Base-by-base conservation (phyloP, 495 filamentous ascomycete genomes). In the Daldinia grandis region DNA sequence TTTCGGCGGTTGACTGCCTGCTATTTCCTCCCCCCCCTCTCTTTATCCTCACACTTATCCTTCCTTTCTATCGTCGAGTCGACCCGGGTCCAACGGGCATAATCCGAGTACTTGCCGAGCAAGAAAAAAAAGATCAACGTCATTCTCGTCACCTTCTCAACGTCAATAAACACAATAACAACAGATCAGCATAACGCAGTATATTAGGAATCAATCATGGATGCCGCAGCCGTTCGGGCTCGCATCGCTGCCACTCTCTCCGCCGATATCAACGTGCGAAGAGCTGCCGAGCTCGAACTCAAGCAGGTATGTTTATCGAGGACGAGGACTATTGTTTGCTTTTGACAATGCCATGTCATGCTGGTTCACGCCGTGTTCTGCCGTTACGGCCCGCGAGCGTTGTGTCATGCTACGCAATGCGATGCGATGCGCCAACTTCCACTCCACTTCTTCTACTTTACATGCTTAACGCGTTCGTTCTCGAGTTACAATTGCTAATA, bases 231-330 rank as follows among this genome's bases (percentile, higher is more conserved):
- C 76, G 87, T 99, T 76, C 87, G 94, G 81, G 89, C 89, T 84
- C 92, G 93, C 80, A 93, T 98, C 79, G 87, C 90, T 78, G 91
- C 91, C 76, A 98, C 93, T 53, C 88, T 98, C 74, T 90, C 93
- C 73, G 78, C 91, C 68, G 92, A 98, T 85, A 89, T 93, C 72
- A 92, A 95, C 73, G 88, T 85, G 79, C 88, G 95, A 76, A 88
- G 89, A 72, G 89, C 92, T 78, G 95, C 94, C 64, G 96, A 98
- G 84, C 81, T 94, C 72, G 92, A 98, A 80, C 84, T 99, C 72
- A 97, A 95, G 90, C 89, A 91, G 87, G 95, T 98, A 87, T 76
- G 28, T 30, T 28, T 53, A 53, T 28, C 27, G 28, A 8, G 15
- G 1, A 21, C n/a, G n/a, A 49, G n/a, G 15, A 53, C 25, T 15